Evolutionary conservation across 1,139 yeast genomes (phyloP).

Genomic region (Taiozyma onychis): DNA sequence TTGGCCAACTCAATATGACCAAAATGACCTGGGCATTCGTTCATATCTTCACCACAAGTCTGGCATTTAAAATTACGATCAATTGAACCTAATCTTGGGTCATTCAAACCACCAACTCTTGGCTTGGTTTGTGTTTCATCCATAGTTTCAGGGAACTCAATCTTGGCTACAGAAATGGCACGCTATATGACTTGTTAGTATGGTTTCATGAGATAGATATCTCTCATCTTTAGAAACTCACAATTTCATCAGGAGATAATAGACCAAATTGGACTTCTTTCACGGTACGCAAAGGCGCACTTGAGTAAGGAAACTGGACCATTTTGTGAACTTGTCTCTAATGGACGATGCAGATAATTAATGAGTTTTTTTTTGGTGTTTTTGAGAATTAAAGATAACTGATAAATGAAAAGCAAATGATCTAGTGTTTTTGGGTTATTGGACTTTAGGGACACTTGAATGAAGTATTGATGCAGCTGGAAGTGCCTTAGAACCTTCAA

Average conservation of each 20-base stretch:
- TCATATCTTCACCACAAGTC: conserved; percentile 99
- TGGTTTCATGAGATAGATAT: conserved; percentile 4
- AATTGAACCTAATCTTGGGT: conserved; percentile 94
- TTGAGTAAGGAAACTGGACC: conserved; percentile 79
- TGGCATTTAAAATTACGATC: conserved; percentile 97
- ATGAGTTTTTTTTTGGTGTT: conserved; percentile 2
- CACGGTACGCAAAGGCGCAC: conserved; percentile 95
- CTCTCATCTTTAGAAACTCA: conserved; percentile 24
- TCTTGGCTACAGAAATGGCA: conserved; percentile 95
- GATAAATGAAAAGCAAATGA: background rate
- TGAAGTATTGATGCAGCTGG: background rate
- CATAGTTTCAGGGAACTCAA: conserved; percentile 98
- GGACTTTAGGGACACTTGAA: background rate
- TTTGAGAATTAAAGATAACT: background rate
- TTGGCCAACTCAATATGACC: conserved; percentile 98
- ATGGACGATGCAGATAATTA: background rate
- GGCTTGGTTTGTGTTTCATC: conserved; percentile 95
- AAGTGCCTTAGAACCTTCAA: background rate
- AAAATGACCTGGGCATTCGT: conserved; percentile 99
- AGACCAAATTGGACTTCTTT: conserved; percentile 98
- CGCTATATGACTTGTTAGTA: conserved; percentile 34
- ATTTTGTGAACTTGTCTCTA: conserved; percentile 16
- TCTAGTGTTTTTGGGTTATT: background rate
- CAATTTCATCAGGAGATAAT: conserved; percentile 94
- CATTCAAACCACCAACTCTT: conserved; percentile 94